These are phyloP conservation scores for Gossypium herbaceum DNA, from an alignment of 345 rosid genomes.

Conservation along the genomic window DNA sequence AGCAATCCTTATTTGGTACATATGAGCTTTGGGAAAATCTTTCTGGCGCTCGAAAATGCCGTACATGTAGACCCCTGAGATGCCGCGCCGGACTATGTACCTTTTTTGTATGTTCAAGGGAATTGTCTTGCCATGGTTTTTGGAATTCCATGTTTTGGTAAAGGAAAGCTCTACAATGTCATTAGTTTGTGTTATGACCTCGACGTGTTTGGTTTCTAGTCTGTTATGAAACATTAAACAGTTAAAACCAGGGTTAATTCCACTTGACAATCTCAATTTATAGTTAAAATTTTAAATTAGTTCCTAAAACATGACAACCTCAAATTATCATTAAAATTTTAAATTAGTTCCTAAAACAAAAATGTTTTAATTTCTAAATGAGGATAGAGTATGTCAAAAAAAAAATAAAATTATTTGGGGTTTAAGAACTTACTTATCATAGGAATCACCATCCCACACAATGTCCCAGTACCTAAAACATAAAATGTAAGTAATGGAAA, in stretches of 20 bases:
- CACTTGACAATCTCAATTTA: too few species aligned
- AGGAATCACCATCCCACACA: constrained; percentile 53
- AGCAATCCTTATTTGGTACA: constrained; percentile 85
- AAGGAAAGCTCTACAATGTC: constrained; percentile 70
- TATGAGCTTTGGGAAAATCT: constrained; percentile 82
- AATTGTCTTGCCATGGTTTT: constrained; percentile 28
- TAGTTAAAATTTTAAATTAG: too few species aligned
- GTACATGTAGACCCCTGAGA: constrained; percentile 66
- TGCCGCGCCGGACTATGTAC: constrained; percentile 63
- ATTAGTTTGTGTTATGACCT: constrained; percentile 41
- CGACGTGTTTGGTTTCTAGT: constrained; percentile 41
- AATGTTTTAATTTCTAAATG: too few species aligned
- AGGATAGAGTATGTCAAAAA: too few species aligned
- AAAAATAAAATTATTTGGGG: background rate
- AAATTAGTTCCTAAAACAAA: too few species aligned
- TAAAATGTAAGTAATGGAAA: too few species aligned
- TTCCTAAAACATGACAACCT: too few species aligned
- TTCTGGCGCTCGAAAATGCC: constrained; percentile 60
- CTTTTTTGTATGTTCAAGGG: constrained; percentile 88
- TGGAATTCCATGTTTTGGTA: constrained; percentile 46
- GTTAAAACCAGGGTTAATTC: background rate
- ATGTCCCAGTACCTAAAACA: constrained; percentile 78
- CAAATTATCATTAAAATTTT: too few species aligned
- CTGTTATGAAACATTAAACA: constrained; percentile 26
- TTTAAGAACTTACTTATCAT: constrained; percentile 30